A percentile compares a stretch with the other conserved stretches of the same genome.
Conservation (phyloP, 805 yeast species). For the Yarrowia hollandica region DNA sequence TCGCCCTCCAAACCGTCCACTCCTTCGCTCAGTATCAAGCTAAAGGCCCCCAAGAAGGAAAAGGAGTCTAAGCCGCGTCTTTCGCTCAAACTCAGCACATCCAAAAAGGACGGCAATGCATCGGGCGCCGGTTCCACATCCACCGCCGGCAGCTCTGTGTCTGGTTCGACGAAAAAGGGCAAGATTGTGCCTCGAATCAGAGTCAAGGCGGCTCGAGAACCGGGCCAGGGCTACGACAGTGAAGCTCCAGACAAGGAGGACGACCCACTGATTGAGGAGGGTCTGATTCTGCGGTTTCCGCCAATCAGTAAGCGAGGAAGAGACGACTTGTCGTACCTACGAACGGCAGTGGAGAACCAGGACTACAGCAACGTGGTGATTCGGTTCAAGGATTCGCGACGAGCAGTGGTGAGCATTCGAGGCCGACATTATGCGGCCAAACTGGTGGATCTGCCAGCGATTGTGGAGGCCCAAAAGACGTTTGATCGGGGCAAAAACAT, state of each 20-base stretch:
- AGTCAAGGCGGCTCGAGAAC: slow-evolving; percentile 63
- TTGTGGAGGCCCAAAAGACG: slow-evolving; percentile 83
- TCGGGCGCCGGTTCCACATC: background rate
- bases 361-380: slow-evolving; percentile 71
- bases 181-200: slow-evolving; percentile 48
- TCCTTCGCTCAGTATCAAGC: slow-evolving; percentile 6
- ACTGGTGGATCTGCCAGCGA: slow-evolving; percentile 83
- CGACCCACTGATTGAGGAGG: slow-evolving; percentile 89
- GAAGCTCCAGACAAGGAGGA: slow-evolving; percentile 96
- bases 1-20: background rate
- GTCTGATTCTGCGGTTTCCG: slow-evolving; percentile 70
- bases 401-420: slow-evolving; percentile 75
- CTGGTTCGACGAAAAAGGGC: background rate
- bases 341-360: slow-evolving; percentile 64
- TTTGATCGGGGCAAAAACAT: slow-evolving; percentile 79
- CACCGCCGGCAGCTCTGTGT: too few species aligned
- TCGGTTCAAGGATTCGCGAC: slow-evolving; percentile 78
- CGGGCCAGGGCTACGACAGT: slow-evolving; percentile 95
- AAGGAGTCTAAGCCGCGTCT: slow-evolving; percentile 9
- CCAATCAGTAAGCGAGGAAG: slow-evolving; percentile 39
- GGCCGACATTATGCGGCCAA: slow-evolving; percentile 76
- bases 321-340: slow-evolving; percentile 67
- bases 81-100: background rate
- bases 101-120: background rate
- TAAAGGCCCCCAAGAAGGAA: slow-evolving; percentile 17